A percentile compares a stretch with the other conserved stretches of the same genome.
Evolutionary conservation across 345 rosid species (phyloP).

Genomic region (Eutrema heterophyllum): DNA sequence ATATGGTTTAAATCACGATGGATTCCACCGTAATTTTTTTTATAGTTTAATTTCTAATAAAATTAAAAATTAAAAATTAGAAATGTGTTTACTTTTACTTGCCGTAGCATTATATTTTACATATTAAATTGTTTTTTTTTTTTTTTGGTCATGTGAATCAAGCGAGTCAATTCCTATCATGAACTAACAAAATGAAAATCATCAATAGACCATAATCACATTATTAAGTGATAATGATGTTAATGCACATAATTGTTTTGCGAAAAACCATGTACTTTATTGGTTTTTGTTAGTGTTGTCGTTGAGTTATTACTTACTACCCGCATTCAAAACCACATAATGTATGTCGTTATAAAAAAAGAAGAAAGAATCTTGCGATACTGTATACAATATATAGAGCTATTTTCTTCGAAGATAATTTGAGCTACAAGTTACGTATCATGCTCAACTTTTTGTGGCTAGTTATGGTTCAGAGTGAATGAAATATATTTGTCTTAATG

Average conservation of each 20-base stretch:
- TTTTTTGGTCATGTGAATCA: neutral
- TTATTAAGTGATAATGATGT: neutral
- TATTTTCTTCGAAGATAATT: neutral
- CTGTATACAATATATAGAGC: neutral
- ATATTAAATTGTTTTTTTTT: neutral
- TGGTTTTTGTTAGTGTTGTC: neutral
- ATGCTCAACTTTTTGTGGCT: conserved; percentile 12
- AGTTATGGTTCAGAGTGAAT: conserved; percentile 23
- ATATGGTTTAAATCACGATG: neutral
- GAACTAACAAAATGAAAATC: neutral
- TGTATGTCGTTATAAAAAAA: neutral
- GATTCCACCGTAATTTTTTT: neutral
- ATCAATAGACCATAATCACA: neutral
- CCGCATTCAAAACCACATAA: neutral
- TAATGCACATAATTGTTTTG: neutral
- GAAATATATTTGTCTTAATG: conserved; percentile 30
- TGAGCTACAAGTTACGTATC: conserved; percentile 6
- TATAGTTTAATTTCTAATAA: neutral
- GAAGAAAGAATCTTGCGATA: neutral
- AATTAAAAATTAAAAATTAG: no score
- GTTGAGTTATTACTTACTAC: no score
- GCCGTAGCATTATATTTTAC: neutral
- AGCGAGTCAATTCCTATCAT: neutral
- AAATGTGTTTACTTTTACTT: neutral
- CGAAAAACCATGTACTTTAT: neutral